Evolutionary conservation across 2,329 filamentous ascomycete genomes (phyloP).

Genomic region (Pyrenophora seminiperda): DNA sequence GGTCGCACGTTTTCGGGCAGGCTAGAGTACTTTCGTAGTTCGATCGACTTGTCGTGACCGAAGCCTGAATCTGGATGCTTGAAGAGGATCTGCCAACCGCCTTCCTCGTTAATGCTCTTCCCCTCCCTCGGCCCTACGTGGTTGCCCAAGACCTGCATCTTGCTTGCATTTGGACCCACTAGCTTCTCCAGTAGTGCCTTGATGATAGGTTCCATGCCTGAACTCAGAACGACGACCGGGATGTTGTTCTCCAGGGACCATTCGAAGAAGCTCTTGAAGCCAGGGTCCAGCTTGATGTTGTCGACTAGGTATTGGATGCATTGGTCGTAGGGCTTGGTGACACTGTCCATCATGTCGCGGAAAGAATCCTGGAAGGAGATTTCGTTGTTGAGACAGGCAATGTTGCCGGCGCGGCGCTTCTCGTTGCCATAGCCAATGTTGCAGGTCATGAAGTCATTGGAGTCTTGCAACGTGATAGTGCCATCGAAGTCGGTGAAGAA

Average conservation of each 20-base stretch:
- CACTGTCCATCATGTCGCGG: conserved; percentile 87
- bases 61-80: conserved; percentile 82
- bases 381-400: conserved; percentile 73
- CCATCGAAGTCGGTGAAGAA: conserved; percentile 99
- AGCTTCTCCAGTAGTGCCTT: conserved; percentile 78
- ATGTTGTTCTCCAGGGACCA: conserved; percentile 84
- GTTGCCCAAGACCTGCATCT: conserved; percentile 92
- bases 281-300: conserved; percentile 86
- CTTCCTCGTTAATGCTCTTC: conserved; percentile 79
- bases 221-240: conserved; percentile 88
- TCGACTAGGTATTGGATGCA: conserved; percentile 78
- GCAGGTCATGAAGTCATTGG: conserved; percentile 79
- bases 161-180: conserved; percentile 75
- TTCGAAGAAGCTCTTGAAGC: conserved; percentile 84
- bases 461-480: conserved; percentile 80
- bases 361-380: conserved; percentile 82
- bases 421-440: conserved; percentile 82
- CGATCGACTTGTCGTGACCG: conserved; percentile 95
- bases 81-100: conserved; percentile 86
- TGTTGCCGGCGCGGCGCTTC: conserved; percentile 73
- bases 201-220: conserved; percentile 93
- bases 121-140: conserved; percentile 70
- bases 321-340: conserved; percentile 77
- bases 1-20: conserved; percentile 72
- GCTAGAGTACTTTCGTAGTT: conserved; percentile 83